Conservation (phyloP, 1,284 basidiomycete genomes). For the Puccinia coronata region DNA sequence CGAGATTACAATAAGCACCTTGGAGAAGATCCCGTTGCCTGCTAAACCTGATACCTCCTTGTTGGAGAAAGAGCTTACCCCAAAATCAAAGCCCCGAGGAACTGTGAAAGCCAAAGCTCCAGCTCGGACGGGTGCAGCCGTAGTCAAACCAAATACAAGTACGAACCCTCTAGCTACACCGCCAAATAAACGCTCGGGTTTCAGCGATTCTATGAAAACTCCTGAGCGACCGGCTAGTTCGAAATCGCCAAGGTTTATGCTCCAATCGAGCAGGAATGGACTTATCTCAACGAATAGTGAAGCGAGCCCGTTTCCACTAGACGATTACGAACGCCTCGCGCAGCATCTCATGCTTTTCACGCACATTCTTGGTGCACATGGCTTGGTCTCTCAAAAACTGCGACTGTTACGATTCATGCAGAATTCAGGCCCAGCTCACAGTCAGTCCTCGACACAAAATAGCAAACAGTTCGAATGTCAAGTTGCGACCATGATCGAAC, state of each 20-base stretch:
- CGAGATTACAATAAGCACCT: slow-evolving; percentile 21
- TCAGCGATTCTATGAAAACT: slow-evolving; percentile 14
- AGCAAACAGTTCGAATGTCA: slow-evolving; percentile 4
- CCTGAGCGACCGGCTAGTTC: not conserved
- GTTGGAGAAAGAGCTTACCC: slow-evolving; percentile 2
- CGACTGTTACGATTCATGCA: slow-evolving; percentile 26
- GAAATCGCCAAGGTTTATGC: not conserved
- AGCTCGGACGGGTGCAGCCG: not conserved
- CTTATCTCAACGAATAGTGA: not conserved
- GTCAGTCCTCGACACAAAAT: not conserved
- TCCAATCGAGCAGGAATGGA: not conserved
- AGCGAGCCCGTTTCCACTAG: not conserved
- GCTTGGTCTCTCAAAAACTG: slow-evolving; percentile 31
- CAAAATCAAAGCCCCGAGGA: slow-evolving; percentile 13
- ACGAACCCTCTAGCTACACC: slow-evolving; percentile 14
- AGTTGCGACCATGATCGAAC: slow-evolving; percentile 21
- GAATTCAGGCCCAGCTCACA: not conserved
- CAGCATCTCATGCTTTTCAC: slow-evolving; percentile 43
- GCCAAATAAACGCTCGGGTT: not conserved
- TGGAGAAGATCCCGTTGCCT: slow-evolving; percentile 31
- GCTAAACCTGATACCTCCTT: not conserved
- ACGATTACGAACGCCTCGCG: slow-evolving; percentile 34
- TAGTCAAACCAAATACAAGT: not conserved
- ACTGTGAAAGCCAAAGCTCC: not conserved
- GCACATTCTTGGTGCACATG: slow-evolving; percentile 39